phyloP scores from a whole-genome alignment of 345 rosid species.

The Eucalyptus brandiana region DNA sequence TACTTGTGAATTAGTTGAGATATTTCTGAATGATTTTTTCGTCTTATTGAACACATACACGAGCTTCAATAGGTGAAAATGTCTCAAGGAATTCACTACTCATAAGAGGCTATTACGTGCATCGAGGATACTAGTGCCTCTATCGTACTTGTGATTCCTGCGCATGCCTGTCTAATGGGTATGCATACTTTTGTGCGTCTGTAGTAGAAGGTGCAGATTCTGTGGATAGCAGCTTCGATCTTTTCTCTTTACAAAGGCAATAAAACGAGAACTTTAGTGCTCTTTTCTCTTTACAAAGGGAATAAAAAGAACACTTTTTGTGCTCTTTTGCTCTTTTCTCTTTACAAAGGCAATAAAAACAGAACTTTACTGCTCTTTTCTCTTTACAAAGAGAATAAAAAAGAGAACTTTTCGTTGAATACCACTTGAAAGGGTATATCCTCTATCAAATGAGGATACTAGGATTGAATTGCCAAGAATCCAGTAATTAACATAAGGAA shows the following conservation, averaged over 20 bases:
- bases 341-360: not conserved
- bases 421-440: not conserved
- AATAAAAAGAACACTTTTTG: not conserved
- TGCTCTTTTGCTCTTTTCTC: not conserved
- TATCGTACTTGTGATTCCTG: not conserved
- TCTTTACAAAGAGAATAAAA: not conserved
- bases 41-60: not conserved
- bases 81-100: not conserved
- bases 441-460: not conserved
- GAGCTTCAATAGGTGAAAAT: not conserved
- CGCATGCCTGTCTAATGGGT: not conserved
- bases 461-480: not conserved
- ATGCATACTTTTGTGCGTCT: not conserved
- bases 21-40: not conserved
- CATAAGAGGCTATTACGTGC: not conserved
- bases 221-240: not conserved
- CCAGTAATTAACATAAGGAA: not conserved
- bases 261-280: not conserved
- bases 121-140: not conserved
- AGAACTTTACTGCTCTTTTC: not conserved
- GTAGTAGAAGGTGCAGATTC: not conserved
- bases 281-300: not conserved
- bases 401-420: not conserved
- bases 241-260: not conserved
- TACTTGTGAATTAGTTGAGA: not conserved